Base-by-base conservation (phyloP, 176 grass and related monocot species). In the Aechmea fasciata region DNA sequence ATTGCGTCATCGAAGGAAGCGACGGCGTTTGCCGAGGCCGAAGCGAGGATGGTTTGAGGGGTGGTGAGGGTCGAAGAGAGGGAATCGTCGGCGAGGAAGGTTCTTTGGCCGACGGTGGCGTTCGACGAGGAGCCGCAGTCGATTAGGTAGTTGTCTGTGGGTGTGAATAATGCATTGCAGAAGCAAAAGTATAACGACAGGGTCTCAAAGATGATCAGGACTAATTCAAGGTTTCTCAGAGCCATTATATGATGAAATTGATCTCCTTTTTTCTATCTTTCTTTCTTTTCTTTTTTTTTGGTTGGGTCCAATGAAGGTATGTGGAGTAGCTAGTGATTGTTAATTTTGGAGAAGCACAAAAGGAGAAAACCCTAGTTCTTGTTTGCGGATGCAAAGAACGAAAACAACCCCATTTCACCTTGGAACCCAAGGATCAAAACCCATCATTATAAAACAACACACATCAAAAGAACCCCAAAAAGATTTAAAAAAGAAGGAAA, bases 101-200 rank as follows among this genome's bases (percentile, higher is more conserved):
- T 85, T 71, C 93, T 92, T 48, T n/a, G 51, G 57, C 84, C 84
- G 29, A 92, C 65, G 3, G 77, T 79, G 0, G 89, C 92, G 84
- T 83, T 74, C 70, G 73, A 87, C 14, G 63, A 6, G 52, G 93
- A 89, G 22, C 93, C 93, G 7, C 93, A 97, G 68, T 92, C 83
- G 47, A 97, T 79, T 28, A 97, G 81, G 73, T 92, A 97, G 81
- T 29, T 92, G 77, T 97, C 93, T 1, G 79, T 51, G 29, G 89
- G 86, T 57, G 52, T 87, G 83, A 89, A 92, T 17, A 83, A 83
- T 10, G 81, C 89, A 69, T 29, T 76, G 70, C 82, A 86, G 62
- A 65, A 7, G 22, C 62, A 74, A 11, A 73, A 51, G 72, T 77
- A 68, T 69, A 26, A 26, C 1, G 86, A 89, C n/a, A 77, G 26